Base-by-base conservation (phyloP, 2,329 filamentous ascomycete species). In the Orbilia quercus region DNA sequence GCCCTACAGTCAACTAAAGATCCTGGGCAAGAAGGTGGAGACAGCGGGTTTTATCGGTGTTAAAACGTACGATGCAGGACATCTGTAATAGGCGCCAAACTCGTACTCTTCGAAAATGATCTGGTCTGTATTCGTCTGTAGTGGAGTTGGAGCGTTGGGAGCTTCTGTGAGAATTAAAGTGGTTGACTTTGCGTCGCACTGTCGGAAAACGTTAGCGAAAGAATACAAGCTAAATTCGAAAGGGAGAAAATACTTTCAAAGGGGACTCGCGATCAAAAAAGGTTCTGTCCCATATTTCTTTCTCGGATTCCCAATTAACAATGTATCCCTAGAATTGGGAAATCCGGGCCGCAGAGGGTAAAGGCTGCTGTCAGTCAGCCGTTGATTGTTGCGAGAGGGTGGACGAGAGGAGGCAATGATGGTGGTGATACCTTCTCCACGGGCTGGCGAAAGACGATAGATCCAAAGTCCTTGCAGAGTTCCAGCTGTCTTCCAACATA, bases 61-160 rank as follows among this genome's bases (percentile, higher is more conserved):
- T 71, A 50, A 48, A 20, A 77, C 83, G 70, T 80, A 87, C 83
- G 76, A 79, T 86, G 91, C 91, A 75, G 91, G 83, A 66, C 87
- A 89, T 73, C 95, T 87, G 76, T 90, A 90, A 81, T 96, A 96
- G 76, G 90, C 90, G 9, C 89, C 87, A 81, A 99, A 99, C 1
- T 91, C 91, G 82, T 95, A 99, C 80, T 98, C 93, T 79, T 99
- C 95, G 83, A 99, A 98, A 0, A 98, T 87, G 79, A 99, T 92
- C 82, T 99, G 94, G 79, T 99, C 95, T 77, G 91, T 92, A 80
- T 97, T 95, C 40, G 89, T 87, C 81, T 97, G 92, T 75, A 99
- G 82, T 11, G 88, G 88, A 0, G 90, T 88, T 64, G 96, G 85
- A 2, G 89, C 88, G 81, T 96, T 96, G 2, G 92, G 90, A 48